A percentile compares a stretch with the other conserved stretches of the same genome.
These are phyloP conservation scores for Iris macrosiphon DNA, from an alignment of 106 monocot genomes.

Conservation along the genomic window DNA sequence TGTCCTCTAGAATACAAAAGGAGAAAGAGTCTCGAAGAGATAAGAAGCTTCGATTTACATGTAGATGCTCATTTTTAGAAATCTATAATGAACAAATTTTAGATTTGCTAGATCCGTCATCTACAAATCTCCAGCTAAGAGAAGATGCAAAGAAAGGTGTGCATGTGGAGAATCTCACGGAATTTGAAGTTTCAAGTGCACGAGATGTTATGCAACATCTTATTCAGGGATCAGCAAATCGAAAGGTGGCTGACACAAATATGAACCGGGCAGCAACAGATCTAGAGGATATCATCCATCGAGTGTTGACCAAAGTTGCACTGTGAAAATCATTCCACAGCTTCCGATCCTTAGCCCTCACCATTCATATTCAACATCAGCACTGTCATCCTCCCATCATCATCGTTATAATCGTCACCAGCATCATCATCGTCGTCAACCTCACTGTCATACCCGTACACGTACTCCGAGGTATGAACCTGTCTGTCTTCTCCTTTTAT, in stretches of 20 bases:
- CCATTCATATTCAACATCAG: no score
- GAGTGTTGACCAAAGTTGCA: no score
- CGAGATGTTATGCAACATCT: conserved; percentile 94
- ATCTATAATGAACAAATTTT: conserved; percentile 97
- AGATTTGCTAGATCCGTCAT: conserved; percentile 80
- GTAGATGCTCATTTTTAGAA: conserved; percentile 96
- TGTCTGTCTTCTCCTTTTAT: no score
- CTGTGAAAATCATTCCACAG: no score
- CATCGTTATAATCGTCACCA: no score
- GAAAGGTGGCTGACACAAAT: conserved; percentile 93
- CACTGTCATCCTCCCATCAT: no score
- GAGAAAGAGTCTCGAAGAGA: conserved; percentile 76
- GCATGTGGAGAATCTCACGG: conserved; percentile 84
- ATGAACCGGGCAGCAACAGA: conserved; percentile 96
- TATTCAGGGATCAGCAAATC: conserved; percentile 87
- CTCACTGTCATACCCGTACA: no score
- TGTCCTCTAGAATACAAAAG: conserved; percentile 92
- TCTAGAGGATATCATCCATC: no score
- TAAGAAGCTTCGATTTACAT: conserved; percentile 78
- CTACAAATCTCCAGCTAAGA: conserved; percentile 85
- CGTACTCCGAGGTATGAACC: no score
- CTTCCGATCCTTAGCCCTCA: no score
- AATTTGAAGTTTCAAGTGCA: conserved; percentile 84
- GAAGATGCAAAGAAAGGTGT: conserved; percentile 92
- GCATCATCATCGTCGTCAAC: no score